These are phyloP conservation scores for Globisporangium middletonii DNA, from an alignment of 352 stramenopile genomes.

Conservation along the genomic window DNA sequence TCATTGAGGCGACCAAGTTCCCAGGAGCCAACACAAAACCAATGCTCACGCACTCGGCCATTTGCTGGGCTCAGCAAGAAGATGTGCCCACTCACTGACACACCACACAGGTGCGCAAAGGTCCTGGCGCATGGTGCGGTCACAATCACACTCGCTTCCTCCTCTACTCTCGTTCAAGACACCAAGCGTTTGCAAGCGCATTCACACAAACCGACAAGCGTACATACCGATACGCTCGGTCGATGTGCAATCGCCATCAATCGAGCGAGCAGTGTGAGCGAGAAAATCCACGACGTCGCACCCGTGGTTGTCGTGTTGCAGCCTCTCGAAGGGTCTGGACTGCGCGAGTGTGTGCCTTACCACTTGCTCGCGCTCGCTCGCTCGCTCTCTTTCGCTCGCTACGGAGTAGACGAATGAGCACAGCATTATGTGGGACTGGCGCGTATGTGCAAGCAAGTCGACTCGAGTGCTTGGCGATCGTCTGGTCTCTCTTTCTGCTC, in stretches of 20 bases:
- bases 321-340: neutral
- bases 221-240: too few relatives aligned
- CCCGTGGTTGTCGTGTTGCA: neutral
- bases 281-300: too few relatives aligned
- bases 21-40: too few relatives aligned
- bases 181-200: too few relatives aligned
- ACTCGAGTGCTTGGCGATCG: neutral
- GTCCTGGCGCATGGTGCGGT: neutral
- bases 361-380: neutral
- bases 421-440: neutral
- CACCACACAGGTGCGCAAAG: neutral
- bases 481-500: neutral
- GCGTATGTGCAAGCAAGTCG: constrained; percentile 1
- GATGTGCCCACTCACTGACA: too few relatives aligned
- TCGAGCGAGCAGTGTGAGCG: too few relatives aligned
- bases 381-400: neutral
- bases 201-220: too few relatives aligned
- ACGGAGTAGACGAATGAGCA: neutral
- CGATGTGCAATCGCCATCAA: too few relatives aligned
- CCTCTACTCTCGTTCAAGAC: neutral
- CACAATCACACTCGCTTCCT: neutral
- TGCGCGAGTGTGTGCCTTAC: neutral
- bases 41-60: too few relatives aligned
- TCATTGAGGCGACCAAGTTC: too few relatives aligned
- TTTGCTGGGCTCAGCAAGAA: too few relatives aligned